A percentile compares a stretch with the other conserved stretches of the same genome.
phyloP scores from a whole-genome alignment of 1,284 basidiomycete genomes.

The Ganoderma sp. region DNA sequence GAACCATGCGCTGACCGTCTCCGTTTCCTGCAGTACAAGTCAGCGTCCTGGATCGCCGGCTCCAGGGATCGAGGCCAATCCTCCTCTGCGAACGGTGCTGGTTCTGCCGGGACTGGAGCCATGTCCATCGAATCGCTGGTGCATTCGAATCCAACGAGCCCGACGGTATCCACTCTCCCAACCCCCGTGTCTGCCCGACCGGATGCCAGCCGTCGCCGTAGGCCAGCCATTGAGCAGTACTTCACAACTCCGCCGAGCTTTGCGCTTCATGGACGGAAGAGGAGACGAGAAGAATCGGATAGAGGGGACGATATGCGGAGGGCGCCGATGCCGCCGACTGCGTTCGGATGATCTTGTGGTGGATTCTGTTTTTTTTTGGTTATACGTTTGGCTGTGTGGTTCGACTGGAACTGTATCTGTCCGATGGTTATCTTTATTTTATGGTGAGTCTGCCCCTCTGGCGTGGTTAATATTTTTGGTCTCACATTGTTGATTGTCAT shows the following conservation, averaged over 20 bases:
- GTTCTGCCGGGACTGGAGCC: slow-evolving; percentile 42
- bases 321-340: slow-evolving; percentile 19
- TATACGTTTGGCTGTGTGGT: not conserved
- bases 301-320: slow-evolving; percentile 37
- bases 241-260: slow-evolving; percentile 45
- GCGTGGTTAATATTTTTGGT: no score
- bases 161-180: slow-evolving; percentile 39
- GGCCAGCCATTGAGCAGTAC: slow-evolving; percentile 49
- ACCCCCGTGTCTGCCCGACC: slow-evolving; percentile 30
- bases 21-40: slow-evolving; percentile 55
- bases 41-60: slow-evolving; percentile 43
- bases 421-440: slow-evolving; percentile 10
- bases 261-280: slow-evolving; percentile 37
- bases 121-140: slow-evolving; percentile 68
- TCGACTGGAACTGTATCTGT: not conserved
- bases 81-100: slow-evolving; percentile 11
- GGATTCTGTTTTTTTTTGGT: not conserved
- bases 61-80: slow-evolving; percentile 35
- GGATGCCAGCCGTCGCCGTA: slow-evolving; percentile 29
- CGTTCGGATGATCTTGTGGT: slow-evolving; percentile 18
- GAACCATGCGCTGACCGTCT: slow-evolving; percentile 17
- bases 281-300: slow-evolving; percentile 39
- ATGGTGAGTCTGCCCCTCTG: not conserved
- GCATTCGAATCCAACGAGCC: slow-evolving; percentile 66
- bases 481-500: not conserved